phyloP scores from a whole-genome alignment of 257 asterid species.

The Solanum lignicaule region DNA sequence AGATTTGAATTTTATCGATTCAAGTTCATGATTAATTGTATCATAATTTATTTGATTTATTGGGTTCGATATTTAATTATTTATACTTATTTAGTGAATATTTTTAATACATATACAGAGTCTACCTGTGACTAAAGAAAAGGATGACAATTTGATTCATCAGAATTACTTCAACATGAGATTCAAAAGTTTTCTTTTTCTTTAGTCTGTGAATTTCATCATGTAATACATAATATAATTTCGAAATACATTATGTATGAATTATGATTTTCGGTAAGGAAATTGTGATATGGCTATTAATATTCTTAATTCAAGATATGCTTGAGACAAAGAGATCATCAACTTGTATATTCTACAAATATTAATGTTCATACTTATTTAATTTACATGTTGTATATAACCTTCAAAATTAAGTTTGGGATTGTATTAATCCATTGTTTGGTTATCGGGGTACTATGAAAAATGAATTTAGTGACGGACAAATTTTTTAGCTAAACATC shows the following conservation, averaged over 20 bases:
- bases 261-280: background rate
- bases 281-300: background rate
- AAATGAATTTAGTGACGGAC: no score
- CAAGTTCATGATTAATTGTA: background rate
- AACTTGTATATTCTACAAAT: background rate
- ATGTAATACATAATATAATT: background rate
- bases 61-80: background rate
- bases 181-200: background rate
- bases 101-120: background rate
- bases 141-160: background rate
- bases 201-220: background rate
- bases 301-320: background rate
- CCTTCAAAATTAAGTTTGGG: background rate
- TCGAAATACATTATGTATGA: background rate
- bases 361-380: background rate
- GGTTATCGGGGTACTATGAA: background rate
- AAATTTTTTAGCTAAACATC: no score
- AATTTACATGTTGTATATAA: background rate
- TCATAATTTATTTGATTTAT: background rate
- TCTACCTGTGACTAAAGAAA: background rate
- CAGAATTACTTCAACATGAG: background rate
- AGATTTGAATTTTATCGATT: background rate
- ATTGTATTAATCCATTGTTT: background rate
- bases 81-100: background rate
- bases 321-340: background rate